Evolutionary conservation across 1,284 basidiomycete species (phyloP), one percentile per base, ranked within the genome.

Genomic region (Leccinum ponderosum): DNA sequence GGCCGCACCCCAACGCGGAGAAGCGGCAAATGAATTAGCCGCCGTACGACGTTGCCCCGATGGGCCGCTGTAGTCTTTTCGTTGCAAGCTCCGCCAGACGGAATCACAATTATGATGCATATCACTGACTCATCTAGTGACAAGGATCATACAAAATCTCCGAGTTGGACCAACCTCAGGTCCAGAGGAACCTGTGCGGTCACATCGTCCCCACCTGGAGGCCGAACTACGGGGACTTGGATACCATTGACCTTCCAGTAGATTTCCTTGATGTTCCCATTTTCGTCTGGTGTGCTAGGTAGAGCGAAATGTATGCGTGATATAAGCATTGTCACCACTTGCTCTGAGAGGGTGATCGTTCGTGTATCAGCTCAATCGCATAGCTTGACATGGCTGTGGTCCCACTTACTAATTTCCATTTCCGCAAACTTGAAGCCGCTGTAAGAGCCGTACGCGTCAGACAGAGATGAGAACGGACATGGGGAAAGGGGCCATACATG

Each of bases 171-270:
- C 9, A 61, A 54, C 57, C 77, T 67, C 22, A 76, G 55, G 27
- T 68, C 66, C 6, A 78, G 56, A n/a, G 77, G 78, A 12, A 77
- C 66, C 51, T 73, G 73, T 27, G 73, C 54, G 4, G 74, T 74
- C 57, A 58, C 63, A 27, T 61, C 58, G 33, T 79, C 77, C 20
- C 76, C 77, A 25, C 68, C 64, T 1, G 77, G 77, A 22, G 70
- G 67, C 39, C 68, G 71, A 39, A 79, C 71, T 1, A 78, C 76
- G 15, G 78, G 77, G 8, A 77, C 71, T 63, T 78, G 76, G 14
- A 78, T 63, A n/a, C 68, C 73, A 55, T 75, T 71, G 50, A 73
- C 69, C 62, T 72, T 74, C 77, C 76, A 78, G 55, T 75, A 72
- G 20, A 78, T 66, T 58, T 76, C 73, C 66, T 78, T 78, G 54